Conservation (phyloP, 2,329 filamentous ascomycete species). For the Scedosporium minutisporum region DNA sequence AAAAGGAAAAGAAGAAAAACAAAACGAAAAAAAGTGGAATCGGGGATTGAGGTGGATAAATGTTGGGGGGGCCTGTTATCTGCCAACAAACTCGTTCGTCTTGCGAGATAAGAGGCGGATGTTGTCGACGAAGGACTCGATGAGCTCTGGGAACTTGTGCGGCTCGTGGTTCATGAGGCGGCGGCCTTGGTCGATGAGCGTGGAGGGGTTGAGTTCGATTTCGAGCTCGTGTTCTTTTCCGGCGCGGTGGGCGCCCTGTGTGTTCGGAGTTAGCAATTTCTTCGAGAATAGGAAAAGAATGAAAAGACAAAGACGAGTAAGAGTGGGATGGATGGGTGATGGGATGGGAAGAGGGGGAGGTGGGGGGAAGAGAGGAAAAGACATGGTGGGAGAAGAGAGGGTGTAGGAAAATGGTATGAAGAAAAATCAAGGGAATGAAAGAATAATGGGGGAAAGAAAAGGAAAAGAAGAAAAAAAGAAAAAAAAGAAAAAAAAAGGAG, state of each 20-base stretch:
- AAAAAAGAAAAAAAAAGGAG: no score
- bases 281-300: not conserved
- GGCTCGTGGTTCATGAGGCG: conserved; percentile 39
- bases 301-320: no score
- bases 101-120: conserved; percentile 48
- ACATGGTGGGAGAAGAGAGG: no score
- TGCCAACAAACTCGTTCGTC: conserved; percentile 18
- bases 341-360: no score
- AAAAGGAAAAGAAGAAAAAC: not conserved
- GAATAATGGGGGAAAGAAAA: no score
- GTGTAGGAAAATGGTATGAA: no score
- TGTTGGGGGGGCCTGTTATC: not conserved
- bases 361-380: no score
- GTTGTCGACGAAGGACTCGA: conserved; percentile 69
- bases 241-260: conserved; percentile 26
- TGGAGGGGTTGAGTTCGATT: conserved; percentile 58
- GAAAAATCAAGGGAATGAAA: no score
- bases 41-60: not conserved
- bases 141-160: conserved; percentile 55
- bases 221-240: conserved; percentile 74
- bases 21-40: not conserved
- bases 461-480: no score
- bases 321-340: no score
- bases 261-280: not conserved
- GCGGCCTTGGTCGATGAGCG: conserved; percentile 57